Evolutionary conservation across 1,284 basidiomycete genomes (phyloP).

Genomic region (Cerioporus squamosus): DNA sequence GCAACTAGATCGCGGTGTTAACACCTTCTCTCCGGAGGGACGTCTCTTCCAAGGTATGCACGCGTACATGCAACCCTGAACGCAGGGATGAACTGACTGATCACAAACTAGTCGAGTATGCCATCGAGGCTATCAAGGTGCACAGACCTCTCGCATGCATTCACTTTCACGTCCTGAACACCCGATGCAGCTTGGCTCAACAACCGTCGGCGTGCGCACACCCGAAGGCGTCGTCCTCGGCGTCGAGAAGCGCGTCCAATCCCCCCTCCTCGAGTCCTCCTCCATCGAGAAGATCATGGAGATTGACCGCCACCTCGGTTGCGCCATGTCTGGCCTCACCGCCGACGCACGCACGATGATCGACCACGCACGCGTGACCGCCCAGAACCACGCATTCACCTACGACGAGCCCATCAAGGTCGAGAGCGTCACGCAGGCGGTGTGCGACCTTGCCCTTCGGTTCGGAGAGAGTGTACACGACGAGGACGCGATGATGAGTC

Average conservation of each 20-base stretch:
- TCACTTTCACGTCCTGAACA: not conserved
- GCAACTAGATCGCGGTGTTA: constrained; percentile 90
- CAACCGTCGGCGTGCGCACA: constrained; percentile 93
- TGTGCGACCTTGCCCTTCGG: constrained; percentile 95
- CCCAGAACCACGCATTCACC: constrained; percentile 96
- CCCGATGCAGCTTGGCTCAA: constrained; percentile 87
- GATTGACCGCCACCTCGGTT: constrained; percentile 95
- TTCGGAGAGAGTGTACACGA: constrained; percentile 99
- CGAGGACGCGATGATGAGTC: constrained; percentile 99
- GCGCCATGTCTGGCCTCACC: constrained; percentile 97
- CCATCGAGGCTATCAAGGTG: constrained; percentile 98
- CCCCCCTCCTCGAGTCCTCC: constrained; percentile 91
- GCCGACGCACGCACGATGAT: constrained; percentile 99
- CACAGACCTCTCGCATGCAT: constrained; percentile 5
- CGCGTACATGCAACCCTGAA: not conserved
- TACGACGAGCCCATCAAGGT: constrained; percentile 98
- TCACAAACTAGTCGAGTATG: constrained; percentile 86
- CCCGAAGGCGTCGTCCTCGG: constrained; percentile 91
- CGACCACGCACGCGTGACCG: constrained; percentile 97
- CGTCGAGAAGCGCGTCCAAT: constrained; percentile 99
- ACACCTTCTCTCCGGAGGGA: constrained; percentile 98
- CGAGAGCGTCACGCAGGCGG: constrained; percentile 96
- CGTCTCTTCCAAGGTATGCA: constrained; percentile 85
- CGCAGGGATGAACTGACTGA: not conserved
- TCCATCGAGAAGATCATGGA: constrained; percentile 99